Conservation (phyloP, 164 flowering plant species). For the Cinnamomum micranthum region DNA sequence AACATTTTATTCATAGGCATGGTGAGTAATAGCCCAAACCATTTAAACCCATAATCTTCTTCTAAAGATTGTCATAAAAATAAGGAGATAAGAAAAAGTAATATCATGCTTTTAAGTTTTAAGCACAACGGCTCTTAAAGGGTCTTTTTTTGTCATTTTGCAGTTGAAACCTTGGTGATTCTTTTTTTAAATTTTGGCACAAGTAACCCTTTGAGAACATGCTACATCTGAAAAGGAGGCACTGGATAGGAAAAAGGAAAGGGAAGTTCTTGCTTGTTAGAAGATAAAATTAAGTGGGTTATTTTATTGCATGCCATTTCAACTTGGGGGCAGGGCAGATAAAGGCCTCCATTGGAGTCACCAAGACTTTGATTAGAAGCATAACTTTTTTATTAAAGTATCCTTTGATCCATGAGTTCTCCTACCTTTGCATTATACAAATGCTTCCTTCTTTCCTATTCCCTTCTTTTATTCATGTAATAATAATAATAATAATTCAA, state of each 20-base stretch:
- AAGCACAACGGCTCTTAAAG: too few relatives aligned
- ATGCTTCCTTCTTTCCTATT: too few relatives aligned
- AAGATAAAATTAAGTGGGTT: slow-evolving; percentile 12
- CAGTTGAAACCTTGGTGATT: neutral
- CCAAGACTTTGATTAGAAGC: slow-evolving; percentile 31
- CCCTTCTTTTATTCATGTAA: too few relatives aligned
- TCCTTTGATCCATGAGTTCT: neutral
- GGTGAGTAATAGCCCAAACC: too few relatives aligned
- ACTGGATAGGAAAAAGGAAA: neutral
- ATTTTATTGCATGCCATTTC: slow-evolving; percentile 16
- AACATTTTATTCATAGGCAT: too few relatives aligned
- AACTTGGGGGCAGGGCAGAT: slow-evolving; percentile 8
- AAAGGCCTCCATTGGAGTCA: slow-evolving; percentile 12
- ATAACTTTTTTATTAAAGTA: slow-evolving; percentile 31
- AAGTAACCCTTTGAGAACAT: neutral
- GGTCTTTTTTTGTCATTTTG: too few relatives aligned
- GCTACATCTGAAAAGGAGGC: neutral
- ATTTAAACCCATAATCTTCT: too few relatives aligned
- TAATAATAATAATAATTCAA: too few relatives aligned
- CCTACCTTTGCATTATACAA: neutral
- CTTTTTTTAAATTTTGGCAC: neutral
- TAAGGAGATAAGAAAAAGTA: too few relatives aligned
- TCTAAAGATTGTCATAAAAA: too few relatives aligned
- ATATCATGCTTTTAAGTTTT: too few relatives aligned
- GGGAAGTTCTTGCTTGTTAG: neutral